phyloP scores from a whole-genome alignment of 176 grass and related monocot species.

The Eremochloa ophiuroides region DNA sequence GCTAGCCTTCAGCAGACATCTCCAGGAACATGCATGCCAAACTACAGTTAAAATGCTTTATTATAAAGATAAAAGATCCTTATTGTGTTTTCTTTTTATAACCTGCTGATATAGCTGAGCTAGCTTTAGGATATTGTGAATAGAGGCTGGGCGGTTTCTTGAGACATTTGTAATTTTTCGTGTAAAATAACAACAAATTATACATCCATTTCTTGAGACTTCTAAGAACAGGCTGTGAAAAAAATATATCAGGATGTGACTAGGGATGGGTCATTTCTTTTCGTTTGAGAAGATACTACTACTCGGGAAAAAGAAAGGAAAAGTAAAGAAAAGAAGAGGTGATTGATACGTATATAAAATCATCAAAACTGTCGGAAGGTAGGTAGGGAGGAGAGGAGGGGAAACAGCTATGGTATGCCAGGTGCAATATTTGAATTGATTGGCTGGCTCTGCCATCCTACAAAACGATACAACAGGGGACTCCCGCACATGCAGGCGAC shows the following conservation, averaged over 20 bases:
- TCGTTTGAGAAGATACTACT: not conserved
- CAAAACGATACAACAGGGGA: constrained; percentile 22
- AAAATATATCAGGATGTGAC: not conserved
- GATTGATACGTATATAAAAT: not conserved
- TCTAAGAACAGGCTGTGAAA: not conserved
- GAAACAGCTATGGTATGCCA: constrained; percentile 16
- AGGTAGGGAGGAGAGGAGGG: constrained; percentile 23
- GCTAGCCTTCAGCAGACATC: not conserved
- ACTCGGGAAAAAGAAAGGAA: not conserved
- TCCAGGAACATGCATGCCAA: constrained; percentile 5
- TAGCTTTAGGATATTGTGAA: not conserved
- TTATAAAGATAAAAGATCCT: no score
- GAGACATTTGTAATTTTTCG: not conserved
- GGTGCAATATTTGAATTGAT: constrained; percentile 38
- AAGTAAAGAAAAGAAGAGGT: not conserved
- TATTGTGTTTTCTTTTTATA: not conserved
- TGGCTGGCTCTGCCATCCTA: constrained; percentile 8
- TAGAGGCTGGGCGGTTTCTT: not conserved
- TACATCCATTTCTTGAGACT: no score
- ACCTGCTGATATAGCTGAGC: not conserved
- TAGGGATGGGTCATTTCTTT: not conserved
- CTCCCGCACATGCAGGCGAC: constrained; percentile 34
- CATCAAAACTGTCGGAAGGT: constrained; percentile 23
- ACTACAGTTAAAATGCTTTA: not conserved
- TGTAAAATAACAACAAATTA: no score